phyloP scores from a whole-genome alignment of 192 early-diverging fungal species.

The Dimargaris cristalligena region DNA sequence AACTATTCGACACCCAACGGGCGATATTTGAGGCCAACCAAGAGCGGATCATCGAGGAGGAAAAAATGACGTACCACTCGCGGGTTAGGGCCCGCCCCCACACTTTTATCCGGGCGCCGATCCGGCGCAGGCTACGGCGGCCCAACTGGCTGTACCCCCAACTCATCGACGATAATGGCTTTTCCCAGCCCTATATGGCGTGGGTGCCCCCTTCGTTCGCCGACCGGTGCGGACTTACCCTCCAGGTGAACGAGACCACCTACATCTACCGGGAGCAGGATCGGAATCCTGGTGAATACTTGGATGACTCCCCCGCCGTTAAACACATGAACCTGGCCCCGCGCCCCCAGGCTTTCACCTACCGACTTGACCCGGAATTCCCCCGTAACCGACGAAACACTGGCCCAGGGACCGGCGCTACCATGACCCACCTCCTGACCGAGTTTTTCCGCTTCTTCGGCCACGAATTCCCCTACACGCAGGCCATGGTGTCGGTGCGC shows the following conservation, averaged over 20 bases:
- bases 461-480: conserved; percentile 7
- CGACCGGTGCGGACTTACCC: neutral
- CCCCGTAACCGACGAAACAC: neutral
- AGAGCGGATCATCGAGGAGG: neutral
- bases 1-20: neutral
- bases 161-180: neutral
- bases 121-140: neutral
- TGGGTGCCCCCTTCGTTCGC: neutral
- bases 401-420: neutral
- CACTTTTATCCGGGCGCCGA: neutral
- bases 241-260: neutral
- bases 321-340: neutral
- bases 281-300: neutral
- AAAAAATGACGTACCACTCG: neutral
- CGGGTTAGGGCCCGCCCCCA: no score
- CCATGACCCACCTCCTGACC: neutral
- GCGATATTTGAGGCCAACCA: neutral
- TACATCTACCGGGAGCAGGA: neutral
- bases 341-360: neutral
- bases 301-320: neutral
- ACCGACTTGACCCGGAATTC: neutral
- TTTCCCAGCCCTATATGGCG: neutral
- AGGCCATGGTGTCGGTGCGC: conserved; percentile 9
- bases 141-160: neutral
- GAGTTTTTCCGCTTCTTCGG: conserved; percentile 10